phyloP scores from a whole-genome alignment of 2,329 filamentous ascomycete genomes.

The Rugonectria rugulosa region DNA sequence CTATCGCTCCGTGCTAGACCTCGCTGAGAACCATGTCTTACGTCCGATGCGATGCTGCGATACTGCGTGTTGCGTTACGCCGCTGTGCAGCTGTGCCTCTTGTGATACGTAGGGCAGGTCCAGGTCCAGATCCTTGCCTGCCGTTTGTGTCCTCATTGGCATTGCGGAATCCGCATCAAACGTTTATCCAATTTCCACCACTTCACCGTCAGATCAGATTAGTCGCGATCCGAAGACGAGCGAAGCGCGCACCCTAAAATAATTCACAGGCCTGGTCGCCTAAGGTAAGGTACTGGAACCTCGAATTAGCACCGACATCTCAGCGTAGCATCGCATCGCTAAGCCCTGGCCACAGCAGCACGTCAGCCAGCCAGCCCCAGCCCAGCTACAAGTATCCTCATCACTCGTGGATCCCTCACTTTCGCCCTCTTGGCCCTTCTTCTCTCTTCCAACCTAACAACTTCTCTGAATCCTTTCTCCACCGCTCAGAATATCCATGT shows the following conservation, averaged over 20 bases:
- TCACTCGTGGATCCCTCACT: background rate
- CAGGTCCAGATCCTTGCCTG: no score
- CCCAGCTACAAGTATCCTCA: background rate
- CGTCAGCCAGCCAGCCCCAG: slow-evolving; percentile 6
- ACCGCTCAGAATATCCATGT: slow-evolving; percentile 23
- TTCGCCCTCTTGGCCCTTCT: slow-evolving; percentile 4
- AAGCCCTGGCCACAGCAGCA: slow-evolving; percentile 4
- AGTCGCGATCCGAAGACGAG: background rate
- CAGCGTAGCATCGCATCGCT: background rate
- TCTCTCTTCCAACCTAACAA: slow-evolving; percentile 5
- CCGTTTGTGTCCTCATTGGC: slow-evolving; percentile 4
- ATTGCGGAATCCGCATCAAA: slow-evolving; percentile 11
- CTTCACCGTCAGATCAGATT: slow-evolving; percentile 5
- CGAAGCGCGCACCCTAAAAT: background rate
- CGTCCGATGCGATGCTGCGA: slow-evolving; percentile 10
- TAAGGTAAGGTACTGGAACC: no score
- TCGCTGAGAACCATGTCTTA: slow-evolving; percentile 7
- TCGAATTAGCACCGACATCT: slow-evolving; percentile 10
- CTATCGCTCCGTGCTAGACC: slow-evolving; percentile 10
- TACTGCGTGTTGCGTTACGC: slow-evolving; percentile 14
- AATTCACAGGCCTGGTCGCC: background rate
- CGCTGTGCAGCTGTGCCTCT: slow-evolving; percentile 10
- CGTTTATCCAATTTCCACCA: background rate
- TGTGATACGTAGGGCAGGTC: slow-evolving; percentile 11
- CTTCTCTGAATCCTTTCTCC: slow-evolving; percentile 14